Base-by-base conservation (phyloP, 495 filamentous ascomycete species). In the Aspergillus incahuasiensis region DNA sequence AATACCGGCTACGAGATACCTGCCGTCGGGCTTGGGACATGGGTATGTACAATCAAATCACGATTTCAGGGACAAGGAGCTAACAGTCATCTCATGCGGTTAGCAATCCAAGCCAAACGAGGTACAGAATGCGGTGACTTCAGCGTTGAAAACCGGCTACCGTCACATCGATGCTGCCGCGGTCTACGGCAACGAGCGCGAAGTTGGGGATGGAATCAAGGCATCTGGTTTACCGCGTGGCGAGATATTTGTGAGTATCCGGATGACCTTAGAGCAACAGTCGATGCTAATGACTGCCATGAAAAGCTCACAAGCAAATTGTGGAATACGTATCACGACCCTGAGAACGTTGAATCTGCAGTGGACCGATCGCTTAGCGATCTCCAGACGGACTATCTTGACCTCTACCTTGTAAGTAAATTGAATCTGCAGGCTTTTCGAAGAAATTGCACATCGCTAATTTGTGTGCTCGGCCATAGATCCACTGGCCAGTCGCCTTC, bases 131-230 rank as follows among this genome's bases (percentile, higher is more conserved):
- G 68, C 73, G 21, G 74, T 85, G 7, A 71, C 85, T 24, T 79
- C 70, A 24, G 87, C 88, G 5, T 78, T 91, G 57, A 79, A 79
- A 44, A 67, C 75, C 22, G 87, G 86, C 13, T 91, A 86, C 66
- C 68, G 72, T 54, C 87, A 91, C 59, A 74, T 90, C 13, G 89
- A 92, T 69, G 82, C 83, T 12, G 89, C 89, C 19, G 82, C 90
- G 81, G 82, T 79, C 9, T 91, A 92, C 72, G 79, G 81, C 62
- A 91, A 88, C 49, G 89, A 91, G 63, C 55, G 66, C 16, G 86
- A 90, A 60, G 74, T 89, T 25, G 88, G 89, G 40, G 62, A 72
- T 9, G 87, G 82, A 21, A 88, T 91, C 68, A 79, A 84, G 59
- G 64, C 63, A 9, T 57, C 56, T 5, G 78, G 78, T 18, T 68